Evolutionary conservation across 129 eudicot genomes (phyloP), one percentile per base, ranked within the genome.

Genomic region (Saposhnikovia divaricata): DNA sequence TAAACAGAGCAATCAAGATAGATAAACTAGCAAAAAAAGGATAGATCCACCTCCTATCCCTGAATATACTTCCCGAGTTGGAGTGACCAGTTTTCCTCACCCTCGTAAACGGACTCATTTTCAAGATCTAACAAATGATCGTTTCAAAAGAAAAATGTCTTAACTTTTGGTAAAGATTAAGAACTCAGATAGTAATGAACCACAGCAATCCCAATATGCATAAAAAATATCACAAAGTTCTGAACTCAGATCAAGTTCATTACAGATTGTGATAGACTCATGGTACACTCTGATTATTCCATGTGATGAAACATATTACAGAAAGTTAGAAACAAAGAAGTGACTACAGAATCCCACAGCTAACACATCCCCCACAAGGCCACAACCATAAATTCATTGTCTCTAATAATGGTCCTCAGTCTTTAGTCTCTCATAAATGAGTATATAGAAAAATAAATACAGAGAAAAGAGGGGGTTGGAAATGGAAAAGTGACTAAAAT

Each of bases 31-130:
- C 87, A 83, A 89, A 83, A 80, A 87, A 89, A 11, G 93, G 97
- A 44, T 89, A 38, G 39, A 82, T 87, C 97, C 97, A 91, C 72
- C 81, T 86, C 46, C 88, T 86, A 77, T 91, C 97, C 79, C 79
- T 82, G 66, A 77, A 89, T 6, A 61, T 34, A 81, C 89, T 87
- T 75, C 83, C 85, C 5, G 89, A 84, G 48, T 87, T 81, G 40
- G n/a, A 68, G 78, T 82, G 86, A 28, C 28, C 84, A 80, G 72
- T 79, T 86, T 80, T 89, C 88, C 91, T 85, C 81, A 78, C 80
- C 55, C 65, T 84, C 88, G 85, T 79, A 1, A 78, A 45, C 18
- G 51, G 55, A 65, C 76, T 46, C 76, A 66, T 79, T 16, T 6
- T 25, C 12, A 79, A 61, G 43, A 45, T 28, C 9, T 23, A 25